Evolutionary conservation across 495 filamentous ascomycete genomes (phyloP).

Genomic region (Neurospora sp.): DNA sequence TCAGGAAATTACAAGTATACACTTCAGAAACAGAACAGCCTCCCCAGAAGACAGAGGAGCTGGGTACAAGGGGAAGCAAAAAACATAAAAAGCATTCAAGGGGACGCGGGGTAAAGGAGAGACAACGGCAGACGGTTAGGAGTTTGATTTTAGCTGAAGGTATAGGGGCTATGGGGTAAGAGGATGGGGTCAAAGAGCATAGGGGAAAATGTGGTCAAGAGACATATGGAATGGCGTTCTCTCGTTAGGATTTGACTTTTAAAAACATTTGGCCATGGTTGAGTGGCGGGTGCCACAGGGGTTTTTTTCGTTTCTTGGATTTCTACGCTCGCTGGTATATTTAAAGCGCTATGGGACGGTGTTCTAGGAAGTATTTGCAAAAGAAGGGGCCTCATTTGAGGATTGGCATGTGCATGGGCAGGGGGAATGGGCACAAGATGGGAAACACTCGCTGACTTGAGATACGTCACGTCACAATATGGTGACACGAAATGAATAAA

Average conservation of each 20-base stretch:
- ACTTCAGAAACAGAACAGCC: background rate
- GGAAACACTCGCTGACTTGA: background rate
- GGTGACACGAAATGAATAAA: background rate
- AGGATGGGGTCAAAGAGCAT: background rate
- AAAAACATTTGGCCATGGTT: background rate
- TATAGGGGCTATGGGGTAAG: background rate
- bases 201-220: background rate
- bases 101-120: background rate
- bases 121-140: background rate
- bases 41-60: background rate
- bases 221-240: background rate
- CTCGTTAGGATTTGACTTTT: background rate
- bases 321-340: background rate
- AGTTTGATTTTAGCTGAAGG: background rate
- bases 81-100: background rate
- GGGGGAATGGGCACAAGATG: background rate
- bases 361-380: background rate
- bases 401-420: background rate
- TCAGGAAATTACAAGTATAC: background rate
- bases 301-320: background rate
- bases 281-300: background rate
- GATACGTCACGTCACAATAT: background rate
- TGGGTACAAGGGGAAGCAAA: background rate
- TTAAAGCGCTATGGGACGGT: background rate
- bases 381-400: background rate